phyloP scores from a whole-genome alignment of 2,329 filamentous ascomycete species.

The Apiospora saccharicola region DNA sequence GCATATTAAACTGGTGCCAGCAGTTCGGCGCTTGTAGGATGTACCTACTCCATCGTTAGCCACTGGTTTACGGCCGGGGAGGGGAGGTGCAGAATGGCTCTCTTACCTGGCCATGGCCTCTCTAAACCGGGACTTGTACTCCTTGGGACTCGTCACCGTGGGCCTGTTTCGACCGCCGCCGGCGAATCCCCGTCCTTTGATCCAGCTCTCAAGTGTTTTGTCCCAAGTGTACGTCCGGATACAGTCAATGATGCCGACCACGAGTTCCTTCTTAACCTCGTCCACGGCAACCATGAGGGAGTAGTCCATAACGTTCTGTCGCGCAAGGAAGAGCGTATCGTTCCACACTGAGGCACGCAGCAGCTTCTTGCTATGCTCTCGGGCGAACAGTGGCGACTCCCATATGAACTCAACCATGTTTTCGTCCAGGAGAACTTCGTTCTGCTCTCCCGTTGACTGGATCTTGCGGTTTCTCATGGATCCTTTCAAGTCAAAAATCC shows the following conservation, averaged over 20 bases:
- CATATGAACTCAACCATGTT: conserved; percentile 99
- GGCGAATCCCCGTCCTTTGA: conserved; percentile 92
- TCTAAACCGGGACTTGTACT: conserved; percentile 95
- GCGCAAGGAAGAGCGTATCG: conserved; percentile 91
- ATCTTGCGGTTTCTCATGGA: conserved; percentile 99
- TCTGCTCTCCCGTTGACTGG: conserved; percentile 91
- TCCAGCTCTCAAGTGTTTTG: conserved; percentile 99
- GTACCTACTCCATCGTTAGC: conserved; percentile 55
- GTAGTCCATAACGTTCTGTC: conserved; percentile 99
- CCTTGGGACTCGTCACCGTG: conserved; percentile 95
- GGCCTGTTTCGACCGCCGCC: conserved; percentile 81
- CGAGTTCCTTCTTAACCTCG: conserved; percentile 85
- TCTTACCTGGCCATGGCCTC: conserved; percentile 91
- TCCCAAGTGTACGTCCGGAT: conserved; percentile 99
- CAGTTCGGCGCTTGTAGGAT: conserved; percentile 78
- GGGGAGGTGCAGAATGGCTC: not conserved
- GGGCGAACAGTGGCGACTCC: conserved; percentile 91
- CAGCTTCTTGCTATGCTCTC: conserved; percentile 95
- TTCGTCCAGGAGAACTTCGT: conserved; percentile 95
- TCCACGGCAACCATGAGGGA: conserved; percentile 98
- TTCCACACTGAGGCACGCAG: conserved; percentile 94
- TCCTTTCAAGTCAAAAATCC: conserved; percentile 95
- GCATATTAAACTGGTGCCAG: conserved; percentile 72
- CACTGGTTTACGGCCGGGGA: not conserved
- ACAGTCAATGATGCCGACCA: conserved; percentile 98